These are phyloP conservation scores for Sechiopsis laciniata DNA, from an alignment of 306 rosid species.

Conservation along the genomic window DNA sequence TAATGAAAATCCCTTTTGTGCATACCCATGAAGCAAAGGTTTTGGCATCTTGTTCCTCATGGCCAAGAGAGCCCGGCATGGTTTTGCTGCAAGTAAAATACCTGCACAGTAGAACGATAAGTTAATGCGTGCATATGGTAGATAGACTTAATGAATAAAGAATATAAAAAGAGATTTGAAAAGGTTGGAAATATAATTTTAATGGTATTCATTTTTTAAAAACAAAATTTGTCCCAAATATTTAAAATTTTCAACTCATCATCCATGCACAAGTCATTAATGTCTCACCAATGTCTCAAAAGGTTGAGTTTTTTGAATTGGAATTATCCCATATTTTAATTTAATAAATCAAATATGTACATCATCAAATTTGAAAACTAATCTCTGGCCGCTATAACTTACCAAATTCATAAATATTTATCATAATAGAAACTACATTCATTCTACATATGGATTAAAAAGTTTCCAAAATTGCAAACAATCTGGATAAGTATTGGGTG, in stretches of 20 bases:
- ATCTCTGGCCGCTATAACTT: neutral
- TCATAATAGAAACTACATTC: too few relatives aligned
- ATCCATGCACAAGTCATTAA: neutral
- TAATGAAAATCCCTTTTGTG: neutral
- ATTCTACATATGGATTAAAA: too few relatives aligned
- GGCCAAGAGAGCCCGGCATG: conserved; percentile 94
- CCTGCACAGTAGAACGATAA: conserved; percentile 33
- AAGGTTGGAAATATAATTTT: too few relatives aligned
- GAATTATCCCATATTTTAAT: neutral
- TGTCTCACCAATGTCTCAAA: neutral
- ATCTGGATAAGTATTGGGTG: too few relatives aligned
- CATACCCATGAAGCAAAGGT: conserved; percentile 90
- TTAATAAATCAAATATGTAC: neutral
- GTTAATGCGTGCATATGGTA: neutral
- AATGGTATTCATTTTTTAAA: too few relatives aligned
- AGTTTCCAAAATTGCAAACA: neutral
- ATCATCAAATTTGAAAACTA: neutral
- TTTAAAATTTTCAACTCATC: neutral
- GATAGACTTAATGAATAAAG: neutral
- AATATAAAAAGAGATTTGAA: too few relatives aligned
- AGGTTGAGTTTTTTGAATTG: neutral
- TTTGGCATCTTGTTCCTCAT: conserved; percentile 84
- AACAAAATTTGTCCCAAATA: neutral
- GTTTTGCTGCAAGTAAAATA: conserved; percentile 78
- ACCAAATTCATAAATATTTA: too few relatives aligned